Conservation (phyloP, 192 early-diverging fungal species). For the Gonapodya sp. region DNA sequence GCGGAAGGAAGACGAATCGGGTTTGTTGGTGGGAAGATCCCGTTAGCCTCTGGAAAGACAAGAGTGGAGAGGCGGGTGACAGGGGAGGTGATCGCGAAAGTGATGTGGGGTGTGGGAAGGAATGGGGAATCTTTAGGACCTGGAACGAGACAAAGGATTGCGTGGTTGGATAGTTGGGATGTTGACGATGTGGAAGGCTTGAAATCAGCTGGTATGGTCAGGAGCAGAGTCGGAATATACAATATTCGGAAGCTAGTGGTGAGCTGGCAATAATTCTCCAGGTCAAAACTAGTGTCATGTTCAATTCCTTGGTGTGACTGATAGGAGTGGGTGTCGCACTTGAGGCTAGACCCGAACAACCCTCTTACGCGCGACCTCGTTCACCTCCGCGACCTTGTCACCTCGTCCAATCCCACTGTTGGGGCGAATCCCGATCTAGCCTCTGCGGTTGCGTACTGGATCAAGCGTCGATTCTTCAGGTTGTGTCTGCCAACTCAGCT, state of each 20-base stretch:
- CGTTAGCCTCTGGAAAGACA: background rate
- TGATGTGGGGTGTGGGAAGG: background rate
- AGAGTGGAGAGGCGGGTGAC: background rate
- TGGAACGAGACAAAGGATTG: background rate
- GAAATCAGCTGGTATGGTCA: background rate
- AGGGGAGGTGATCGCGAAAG: background rate
- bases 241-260: background rate
- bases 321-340: background rate
- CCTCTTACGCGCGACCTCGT: background rate
- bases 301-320: too few species aligned
- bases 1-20: background rate
- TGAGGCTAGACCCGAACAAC: background rate
- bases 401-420: background rate
- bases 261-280: too few species aligned
- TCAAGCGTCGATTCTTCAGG: background rate
- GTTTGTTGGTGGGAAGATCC: background rate
- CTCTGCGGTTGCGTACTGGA: background rate
- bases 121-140: background rate
- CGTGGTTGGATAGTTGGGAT: background rate
- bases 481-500: background rate
- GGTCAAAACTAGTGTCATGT: too few species aligned
- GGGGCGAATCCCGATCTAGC: background rate
- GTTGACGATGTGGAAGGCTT: background rate
- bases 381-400: background rate
- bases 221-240: background rate